Evolutionary conservation across 208 protist species (phyloP).

Genomic region (Wallacemonas rigidus): DNA sequence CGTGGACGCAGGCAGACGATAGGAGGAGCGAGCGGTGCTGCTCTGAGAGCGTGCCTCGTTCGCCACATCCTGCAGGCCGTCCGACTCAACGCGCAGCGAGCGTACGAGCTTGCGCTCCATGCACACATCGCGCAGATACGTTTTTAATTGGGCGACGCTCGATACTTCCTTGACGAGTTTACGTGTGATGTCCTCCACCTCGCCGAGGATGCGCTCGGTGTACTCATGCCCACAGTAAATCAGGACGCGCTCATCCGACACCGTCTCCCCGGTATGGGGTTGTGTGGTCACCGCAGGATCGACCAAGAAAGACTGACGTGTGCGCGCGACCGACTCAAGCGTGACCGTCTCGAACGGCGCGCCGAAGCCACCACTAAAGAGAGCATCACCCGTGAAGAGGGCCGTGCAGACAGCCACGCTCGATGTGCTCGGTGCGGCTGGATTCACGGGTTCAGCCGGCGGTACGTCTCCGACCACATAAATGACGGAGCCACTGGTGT

Average conservation of each 20-base stretch:
- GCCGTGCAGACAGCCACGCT: conserved; percentile 48
- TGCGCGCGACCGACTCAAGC: conserved; percentile 49
- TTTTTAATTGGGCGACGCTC: background rate
- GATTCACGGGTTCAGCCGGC: background rate
- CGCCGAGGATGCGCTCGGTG: conserved; percentile 57
- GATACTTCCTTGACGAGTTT: conserved; percentile 1
- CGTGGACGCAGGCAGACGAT: conserved; percentile 52
- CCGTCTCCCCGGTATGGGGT: conserved; percentile 54
- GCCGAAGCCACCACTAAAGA: conserved; percentile 94
- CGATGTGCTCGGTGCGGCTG: conserved; percentile 44
- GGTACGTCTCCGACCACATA: conserved; percentile 57
- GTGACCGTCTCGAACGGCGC: conserved; percentile 87
- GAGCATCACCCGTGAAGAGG: conserved; percentile 93
- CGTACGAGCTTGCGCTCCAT: conserved; percentile 7
- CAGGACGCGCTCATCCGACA: conserved; percentile 59
- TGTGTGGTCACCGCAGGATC: conserved; percentile 52
- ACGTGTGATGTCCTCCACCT: conserved; percentile 44
- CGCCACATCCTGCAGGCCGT: conserved; percentile 42
- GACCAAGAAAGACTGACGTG: conserved; percentile 41
- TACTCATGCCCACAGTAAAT: conserved; percentile 87
- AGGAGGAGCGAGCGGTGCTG: background rate
- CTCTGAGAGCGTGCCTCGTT: conserved; percentile 5
- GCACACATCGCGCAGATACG: conserved; percentile 39
- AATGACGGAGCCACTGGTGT: conserved; percentile 74
- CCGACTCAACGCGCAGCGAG: conserved; percentile 34